A percentile compares a stretch with the other conserved stretches of the same genome.
phyloP scores from a whole-genome alignment of 1,284 basidiomycete species.

The Ustilago lituana region DNA sequence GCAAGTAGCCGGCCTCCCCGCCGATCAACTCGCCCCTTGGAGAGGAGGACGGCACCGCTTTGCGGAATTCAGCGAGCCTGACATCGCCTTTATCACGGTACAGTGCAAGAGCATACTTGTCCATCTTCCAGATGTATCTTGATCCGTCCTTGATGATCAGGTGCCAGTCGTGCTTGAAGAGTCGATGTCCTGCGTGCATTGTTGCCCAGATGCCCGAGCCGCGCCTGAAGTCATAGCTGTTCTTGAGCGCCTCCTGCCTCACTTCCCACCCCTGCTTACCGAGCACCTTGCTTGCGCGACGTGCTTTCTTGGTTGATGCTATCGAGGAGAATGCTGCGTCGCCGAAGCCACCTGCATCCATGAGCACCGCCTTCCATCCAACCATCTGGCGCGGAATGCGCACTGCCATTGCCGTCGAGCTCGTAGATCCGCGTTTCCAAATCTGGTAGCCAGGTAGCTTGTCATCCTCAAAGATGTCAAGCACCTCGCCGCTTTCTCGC shows the following conservation, averaged over 20 bases:
- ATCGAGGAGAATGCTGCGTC: not conserved
- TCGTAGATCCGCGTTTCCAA: not conserved
- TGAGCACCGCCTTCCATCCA: conserved; percentile 47
- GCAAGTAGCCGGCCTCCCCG: not conserved
- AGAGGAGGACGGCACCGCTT: conserved; percentile 10
- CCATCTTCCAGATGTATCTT: conserved; percentile 36
- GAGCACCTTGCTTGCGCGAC: conserved; percentile 23
- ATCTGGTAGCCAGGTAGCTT: conserved; percentile 31
- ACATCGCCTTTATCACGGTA: conserved; percentile 20
- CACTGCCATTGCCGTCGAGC: conserved; percentile 1
- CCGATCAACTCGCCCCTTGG: not conserved
- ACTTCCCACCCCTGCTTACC: conserved; percentile 41
- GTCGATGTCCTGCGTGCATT: conserved; percentile 34
- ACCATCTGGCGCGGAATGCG: conserved; percentile 35
- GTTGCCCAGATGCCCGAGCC: conserved; percentile 39
- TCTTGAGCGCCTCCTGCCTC: conserved; percentile 38
- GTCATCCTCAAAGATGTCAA: conserved; percentile 30
- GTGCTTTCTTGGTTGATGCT: conserved; percentile 5
- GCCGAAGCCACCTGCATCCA: conserved; percentile 8
- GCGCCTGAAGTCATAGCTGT: conserved; percentile 39
- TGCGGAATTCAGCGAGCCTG: conserved; percentile 33
- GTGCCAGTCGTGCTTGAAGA: conserved; percentile 47
- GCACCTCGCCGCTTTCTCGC: not conserved
- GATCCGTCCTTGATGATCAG: conserved; percentile 36
- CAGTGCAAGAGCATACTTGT: conserved; percentile 31